phyloP scores from a whole-genome alignment of 2,329 filamentous ascomycete genomes.

The Byssothecium circinans region DNA sequence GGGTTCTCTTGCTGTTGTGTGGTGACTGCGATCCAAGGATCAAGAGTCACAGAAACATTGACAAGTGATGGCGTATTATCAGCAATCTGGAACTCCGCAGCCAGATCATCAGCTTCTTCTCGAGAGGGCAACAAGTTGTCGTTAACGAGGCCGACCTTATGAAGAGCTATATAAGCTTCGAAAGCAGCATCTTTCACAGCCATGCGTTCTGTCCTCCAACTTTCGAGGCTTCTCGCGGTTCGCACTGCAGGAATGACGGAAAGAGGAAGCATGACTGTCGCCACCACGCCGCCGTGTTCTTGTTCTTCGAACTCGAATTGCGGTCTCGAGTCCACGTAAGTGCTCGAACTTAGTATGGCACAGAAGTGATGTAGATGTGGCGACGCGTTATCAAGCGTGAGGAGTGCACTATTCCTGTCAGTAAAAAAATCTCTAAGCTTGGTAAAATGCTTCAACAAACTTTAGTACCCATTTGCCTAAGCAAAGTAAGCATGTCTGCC shows the following conservation, averaged over 20 bases:
- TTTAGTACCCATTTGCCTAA: neutral
- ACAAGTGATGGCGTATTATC: conserved; percentile 33
- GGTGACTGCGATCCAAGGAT: conserved; percentile 34
- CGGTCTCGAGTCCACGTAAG: conserved; percentile 67
- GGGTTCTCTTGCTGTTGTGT: conserved; percentile 14
- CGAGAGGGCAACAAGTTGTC: conserved; percentile 72
- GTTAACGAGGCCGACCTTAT: conserved; percentile 71
- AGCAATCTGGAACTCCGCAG: conserved; percentile 24
- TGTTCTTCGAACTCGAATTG: conserved; percentile 63
- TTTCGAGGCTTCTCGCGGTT: conserved; percentile 50
- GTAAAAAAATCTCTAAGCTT: neutral
- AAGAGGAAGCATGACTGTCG: conserved; percentile 70
- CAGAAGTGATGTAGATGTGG: conserved; percentile 85
- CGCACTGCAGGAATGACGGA: conserved; percentile 67
- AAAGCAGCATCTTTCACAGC: conserved; percentile 83
- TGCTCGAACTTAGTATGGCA: conserved; percentile 57
- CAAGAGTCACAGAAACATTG: conserved; percentile 22
- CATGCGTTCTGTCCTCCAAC: conserved; percentile 72
- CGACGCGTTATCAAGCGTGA: conserved; percentile 74
- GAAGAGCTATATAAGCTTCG: conserved; percentile 71
- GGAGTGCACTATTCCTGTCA: conserved; percentile 56
- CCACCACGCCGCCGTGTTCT: conserved; percentile 45
- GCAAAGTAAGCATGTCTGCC: neutral
- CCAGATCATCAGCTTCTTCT: conserved; percentile 21
- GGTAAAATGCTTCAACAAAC: neutral